Evolutionary conservation across 1,139 yeast species (phyloP).

Genomic region (Eremothecium coryli): DNA sequence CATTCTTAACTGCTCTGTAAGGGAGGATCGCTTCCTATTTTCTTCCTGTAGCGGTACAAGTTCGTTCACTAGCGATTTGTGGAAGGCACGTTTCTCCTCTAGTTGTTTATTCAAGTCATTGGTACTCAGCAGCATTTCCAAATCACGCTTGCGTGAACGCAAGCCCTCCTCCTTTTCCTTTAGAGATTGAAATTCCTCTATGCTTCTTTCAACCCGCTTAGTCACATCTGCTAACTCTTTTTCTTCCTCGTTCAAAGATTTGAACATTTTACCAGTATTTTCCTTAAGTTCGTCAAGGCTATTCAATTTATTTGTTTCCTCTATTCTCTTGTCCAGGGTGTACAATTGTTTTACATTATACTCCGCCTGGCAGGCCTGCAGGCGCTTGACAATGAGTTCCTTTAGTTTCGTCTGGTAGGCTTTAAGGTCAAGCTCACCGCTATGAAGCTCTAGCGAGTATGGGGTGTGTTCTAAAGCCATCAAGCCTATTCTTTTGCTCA

Average conservation of each 20-base stretch:
- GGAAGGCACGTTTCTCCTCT: slow-evolving; percentile 13
- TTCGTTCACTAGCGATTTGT: slow-evolving; percentile 12
- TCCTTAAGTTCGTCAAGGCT: slow-evolving; percentile 41
- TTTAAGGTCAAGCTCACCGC: slow-evolving; percentile 24
- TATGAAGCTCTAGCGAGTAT: slow-evolving; percentile 6
- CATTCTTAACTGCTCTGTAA: slow-evolving; percentile 37
- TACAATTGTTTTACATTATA: slow-evolving; percentile 23
- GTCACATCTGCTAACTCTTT: slow-evolving; percentile 42
- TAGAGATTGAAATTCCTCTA: slow-evolving; percentile 30
- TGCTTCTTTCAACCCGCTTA: slow-evolving; percentile 40
- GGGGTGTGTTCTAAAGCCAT: slow-evolving; percentile 6
- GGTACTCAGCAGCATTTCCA: slow-evolving; percentile 9
- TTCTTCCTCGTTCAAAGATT: slow-evolving; percentile 39
- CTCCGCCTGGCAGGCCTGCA: slow-evolving; percentile 32
- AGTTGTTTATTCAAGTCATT: slow-evolving; percentile 12
- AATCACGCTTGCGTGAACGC: slow-evolving; percentile 8
- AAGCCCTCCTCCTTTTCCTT: slow-evolving; percentile 11
- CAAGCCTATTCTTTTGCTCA: slow-evolving; percentile 5
- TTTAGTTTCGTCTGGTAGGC: slow-evolving; percentile 38
- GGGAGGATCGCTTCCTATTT: slow-evolving; percentile 28
- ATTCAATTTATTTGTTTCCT: slow-evolving; percentile 44
- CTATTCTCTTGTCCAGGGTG: slow-evolving; percentile 32
- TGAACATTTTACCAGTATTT: slow-evolving; percentile 41
- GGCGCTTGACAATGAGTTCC: slow-evolving; percentile 34
- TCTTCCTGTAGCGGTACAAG: slow-evolving; percentile 25